Conservation (phyloP, 306 rosid genomes). For the Medicago lupulina region DNA sequence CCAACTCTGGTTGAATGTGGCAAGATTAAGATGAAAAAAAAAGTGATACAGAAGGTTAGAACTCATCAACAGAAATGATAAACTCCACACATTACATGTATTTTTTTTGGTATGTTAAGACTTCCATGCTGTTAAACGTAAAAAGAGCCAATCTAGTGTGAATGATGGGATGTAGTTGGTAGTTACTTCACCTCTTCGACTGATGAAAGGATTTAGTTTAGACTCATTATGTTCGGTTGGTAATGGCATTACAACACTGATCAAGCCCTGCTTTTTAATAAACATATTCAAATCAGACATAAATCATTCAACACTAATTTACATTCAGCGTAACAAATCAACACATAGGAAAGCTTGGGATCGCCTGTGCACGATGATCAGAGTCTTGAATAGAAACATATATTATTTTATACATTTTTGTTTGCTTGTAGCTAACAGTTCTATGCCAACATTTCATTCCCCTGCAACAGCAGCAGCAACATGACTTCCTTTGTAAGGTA, state of each 20-base stretch:
- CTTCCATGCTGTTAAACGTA: background rate
- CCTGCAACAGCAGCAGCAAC: background rate
- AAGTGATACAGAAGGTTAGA: background rate
- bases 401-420: background rate
- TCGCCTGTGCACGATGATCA: background rate
- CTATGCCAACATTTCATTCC: background rate
- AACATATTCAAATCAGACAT: background rate
- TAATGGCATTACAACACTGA: background rate
- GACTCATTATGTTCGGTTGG: no score
- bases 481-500: slow-evolving; percentile 37
- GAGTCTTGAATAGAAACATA: background rate
- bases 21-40: background rate
- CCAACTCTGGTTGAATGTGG: background rate
- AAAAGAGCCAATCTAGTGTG: background rate
- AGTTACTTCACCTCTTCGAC: background rate
- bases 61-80: background rate
- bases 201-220: background rate
- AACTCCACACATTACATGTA: background rate
- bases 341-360: background rate
- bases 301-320: background rate
- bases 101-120: background rate
- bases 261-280: background rate
- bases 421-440: background rate
- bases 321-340: slow-evolving; percentile 6
- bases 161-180: background rate